Conservation (phyloP, 257 asterid species). For the Jacaranda copaia region DNA sequence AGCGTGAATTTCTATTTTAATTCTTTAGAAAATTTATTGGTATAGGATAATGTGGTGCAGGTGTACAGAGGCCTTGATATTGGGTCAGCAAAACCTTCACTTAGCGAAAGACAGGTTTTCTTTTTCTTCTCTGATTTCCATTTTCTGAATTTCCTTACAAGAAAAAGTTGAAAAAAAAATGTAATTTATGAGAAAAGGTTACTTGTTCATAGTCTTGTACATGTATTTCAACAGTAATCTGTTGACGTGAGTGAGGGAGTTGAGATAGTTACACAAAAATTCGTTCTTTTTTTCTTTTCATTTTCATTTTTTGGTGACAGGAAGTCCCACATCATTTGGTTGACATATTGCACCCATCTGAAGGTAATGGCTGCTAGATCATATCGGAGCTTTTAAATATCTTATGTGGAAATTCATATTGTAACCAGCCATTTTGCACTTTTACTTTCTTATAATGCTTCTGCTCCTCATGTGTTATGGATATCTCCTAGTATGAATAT, state of each 20-base stretch:
- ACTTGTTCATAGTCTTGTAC: not conserved
- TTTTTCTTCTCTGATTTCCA: not conserved
- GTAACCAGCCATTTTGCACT: not conserved
- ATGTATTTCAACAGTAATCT: constrained; percentile 9
- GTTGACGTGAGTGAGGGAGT: constrained; percentile 12
- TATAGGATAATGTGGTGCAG: constrained; percentile 45
- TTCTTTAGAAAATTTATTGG: constrained; percentile 12
- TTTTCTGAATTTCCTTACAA: not conserved
- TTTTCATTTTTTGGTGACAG: constrained; percentile 47
- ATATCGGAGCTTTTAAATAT: constrained; percentile 4
- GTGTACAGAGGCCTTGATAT: constrained; percentile 92
- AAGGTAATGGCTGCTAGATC: constrained; percentile 64
- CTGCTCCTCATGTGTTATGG: not conserved
- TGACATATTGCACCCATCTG: constrained; percentile 93
- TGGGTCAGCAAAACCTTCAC: constrained; percentile 93
- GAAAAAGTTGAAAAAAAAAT: not conserved
- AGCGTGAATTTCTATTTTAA: not conserved
- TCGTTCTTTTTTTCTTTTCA: not conserved
- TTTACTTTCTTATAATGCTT: constrained; percentile 1
- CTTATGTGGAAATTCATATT: not conserved
- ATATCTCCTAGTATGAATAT: not conserved
- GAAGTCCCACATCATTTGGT: constrained; percentile 94
- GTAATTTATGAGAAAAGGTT: not conserved
- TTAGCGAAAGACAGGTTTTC: constrained; percentile 72
- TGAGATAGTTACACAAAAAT: not conserved